Conservation (phyloP, 2,329 filamentous ascomycete species). For the Monosporascus sp. region DNA sequence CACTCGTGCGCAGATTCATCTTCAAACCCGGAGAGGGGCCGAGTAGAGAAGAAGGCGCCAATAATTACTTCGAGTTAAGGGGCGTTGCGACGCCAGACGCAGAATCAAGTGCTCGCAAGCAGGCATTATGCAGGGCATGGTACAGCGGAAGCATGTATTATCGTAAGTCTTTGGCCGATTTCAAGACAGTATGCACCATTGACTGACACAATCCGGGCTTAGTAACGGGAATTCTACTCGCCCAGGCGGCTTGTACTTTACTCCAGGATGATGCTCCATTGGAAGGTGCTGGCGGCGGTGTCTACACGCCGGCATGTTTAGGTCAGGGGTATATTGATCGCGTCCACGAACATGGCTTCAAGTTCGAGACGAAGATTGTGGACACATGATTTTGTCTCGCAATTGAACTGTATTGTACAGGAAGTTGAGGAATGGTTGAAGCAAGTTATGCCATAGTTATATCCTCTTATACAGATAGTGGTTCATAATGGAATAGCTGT, state of each 20-base stretch:
- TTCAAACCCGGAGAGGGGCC: constrained; percentile 53
- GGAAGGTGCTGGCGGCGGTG: constrained; percentile 64
- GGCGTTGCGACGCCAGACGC: constrained; percentile 59
- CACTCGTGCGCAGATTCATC: constrained; percentile 38
- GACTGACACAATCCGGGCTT: constrained; percentile 2
- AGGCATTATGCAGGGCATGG: constrained; percentile 51
- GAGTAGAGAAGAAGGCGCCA: constrained; percentile 45
- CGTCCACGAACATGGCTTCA: constrained; percentile 56
- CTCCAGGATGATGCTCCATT: constrained; percentile 58
- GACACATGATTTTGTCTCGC: constrained; percentile 17
- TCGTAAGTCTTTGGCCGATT: constrained; percentile 38
- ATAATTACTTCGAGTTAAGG: constrained; percentile 59
- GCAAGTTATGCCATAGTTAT: too few relatives aligned
- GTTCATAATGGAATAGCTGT: too few relatives aligned
- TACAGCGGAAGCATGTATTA: constrained; percentile 60
- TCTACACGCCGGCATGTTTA: constrained; percentile 68
- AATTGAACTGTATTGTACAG: neutral
- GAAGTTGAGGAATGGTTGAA: neutral
- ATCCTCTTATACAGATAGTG: too few relatives aligned
- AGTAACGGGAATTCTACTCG: constrained; percentile 63
- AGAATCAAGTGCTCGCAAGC: constrained; percentile 32
- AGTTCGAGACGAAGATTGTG: constrained; percentile 51
- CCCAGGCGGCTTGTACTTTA: constrained; percentile 61
- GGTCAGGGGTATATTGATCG: constrained; percentile 64
- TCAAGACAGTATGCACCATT: constrained; percentile 4